Evolutionary conservation across 805 yeast genomes (phyloP), one percentile per base, ranked within the genome.

Genomic region (Zygosaccharomyces gambellarensis): DNA sequence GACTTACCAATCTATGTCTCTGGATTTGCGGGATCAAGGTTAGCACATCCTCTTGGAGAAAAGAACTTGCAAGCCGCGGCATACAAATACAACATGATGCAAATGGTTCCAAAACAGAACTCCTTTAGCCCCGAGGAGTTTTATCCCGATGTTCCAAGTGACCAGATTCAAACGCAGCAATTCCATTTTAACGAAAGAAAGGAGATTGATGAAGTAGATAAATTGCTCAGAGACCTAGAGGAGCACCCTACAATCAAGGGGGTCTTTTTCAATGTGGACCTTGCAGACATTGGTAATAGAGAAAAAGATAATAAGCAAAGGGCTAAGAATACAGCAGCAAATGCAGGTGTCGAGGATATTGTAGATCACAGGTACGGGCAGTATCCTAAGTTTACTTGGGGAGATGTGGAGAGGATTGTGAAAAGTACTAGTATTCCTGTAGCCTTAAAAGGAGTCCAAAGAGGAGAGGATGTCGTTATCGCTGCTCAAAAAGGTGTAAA

Each of bases 401-500:
- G 61, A 2, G 67, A 65, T 43, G 58, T 70, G 8, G 59, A 61
- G 23, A 52, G 58, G 49, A 62, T 68, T 30, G 56, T 58, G 45
- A 41, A 58, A 4, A 48, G 57, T 27, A 73, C 80, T 0, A 63
- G 64, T 2, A 60, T 80, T 49, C 79, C 82, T 27, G 68, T 77
- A 51, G 75, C 75, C 52, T 68, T 75, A 52, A 85, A 85, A 61
- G 92, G 90, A 1, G 69, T 85, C 8, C 86, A 83, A 62, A 71
- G 83, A 4, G 79, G 78, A n/a, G 88, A 82, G 53, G 90, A 85
- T 61, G 78, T 83, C 1, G 66, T 81, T 12, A 62, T 68, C 43
- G 87, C 90, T 5, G 76, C 78, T 5, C 76, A 77, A 47, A 67
- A 76, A 48, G 85, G 85, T 0, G 76, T 80, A 32, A 76, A 77